These are phyloP conservation scores for Cystobasidium tubakii DNA, from an alignment of 768 basidiomycete genomes.

Conservation along the genomic window DNA sequence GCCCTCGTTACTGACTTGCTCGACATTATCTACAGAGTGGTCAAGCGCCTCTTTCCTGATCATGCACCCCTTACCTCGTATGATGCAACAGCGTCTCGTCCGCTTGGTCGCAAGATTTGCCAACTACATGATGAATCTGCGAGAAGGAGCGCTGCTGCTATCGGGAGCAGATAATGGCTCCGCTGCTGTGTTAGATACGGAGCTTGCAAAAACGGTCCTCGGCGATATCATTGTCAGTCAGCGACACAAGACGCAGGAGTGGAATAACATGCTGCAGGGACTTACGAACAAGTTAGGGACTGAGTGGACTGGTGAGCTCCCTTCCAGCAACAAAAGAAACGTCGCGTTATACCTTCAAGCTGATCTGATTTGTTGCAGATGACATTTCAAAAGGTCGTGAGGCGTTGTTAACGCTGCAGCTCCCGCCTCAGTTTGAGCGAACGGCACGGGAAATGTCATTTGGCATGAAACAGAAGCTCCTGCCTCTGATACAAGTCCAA, in stretches of 20 bases:
- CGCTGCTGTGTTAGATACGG: background rate
- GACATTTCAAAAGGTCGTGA: background rate
- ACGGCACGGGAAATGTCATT: background rate
- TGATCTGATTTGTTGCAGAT: background rate
- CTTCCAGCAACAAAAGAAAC: too few species aligned
- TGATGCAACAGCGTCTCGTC: conserved; percentile 21
- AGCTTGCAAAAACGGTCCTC: background rate
- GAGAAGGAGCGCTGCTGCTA: background rate
- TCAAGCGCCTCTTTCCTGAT: conserved; percentile 14
- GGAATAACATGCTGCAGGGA: conserved; percentile 12
- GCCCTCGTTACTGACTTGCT: too few species aligned
- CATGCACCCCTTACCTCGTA: conserved; percentile 23
- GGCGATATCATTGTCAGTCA: conserved; percentile 15
- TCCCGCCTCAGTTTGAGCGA: background rate
- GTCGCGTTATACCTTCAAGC: background rate
- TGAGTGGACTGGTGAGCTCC: background rate
- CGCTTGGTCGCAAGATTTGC: conserved; percentile 19
- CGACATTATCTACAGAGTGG: background rate
- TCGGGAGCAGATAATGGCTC: background rate
- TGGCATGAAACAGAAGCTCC: conserved; percentile 14
- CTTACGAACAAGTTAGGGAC: background rate
- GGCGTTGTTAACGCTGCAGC: background rate
- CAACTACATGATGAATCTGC: conserved; percentile 8
- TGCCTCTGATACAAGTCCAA: background rate
- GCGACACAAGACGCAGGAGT: conserved; percentile 23